Evolutionary conservation across 495 filamentous ascomycete genomes (phyloP).

Genomic region (Xylaria acuta): DNA sequence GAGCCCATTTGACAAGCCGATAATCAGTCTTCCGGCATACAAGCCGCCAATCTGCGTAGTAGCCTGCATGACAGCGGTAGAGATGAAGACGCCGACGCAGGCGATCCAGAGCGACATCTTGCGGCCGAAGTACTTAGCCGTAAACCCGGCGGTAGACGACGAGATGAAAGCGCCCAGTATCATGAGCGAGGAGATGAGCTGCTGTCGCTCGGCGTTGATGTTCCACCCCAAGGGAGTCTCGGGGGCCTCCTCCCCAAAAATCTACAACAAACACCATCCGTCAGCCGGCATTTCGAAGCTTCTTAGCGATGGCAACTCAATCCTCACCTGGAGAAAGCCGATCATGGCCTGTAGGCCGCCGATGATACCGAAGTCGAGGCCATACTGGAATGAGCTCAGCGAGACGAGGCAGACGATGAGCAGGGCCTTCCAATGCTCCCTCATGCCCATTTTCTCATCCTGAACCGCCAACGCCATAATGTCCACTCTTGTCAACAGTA

Average conservation of each 20-base stretch:
- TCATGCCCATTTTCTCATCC: slow-evolving; percentile 36
- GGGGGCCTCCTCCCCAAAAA: slow-evolving; percentile 51
- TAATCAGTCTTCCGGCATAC: slow-evolving; percentile 62
- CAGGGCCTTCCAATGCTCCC: slow-evolving; percentile 49
- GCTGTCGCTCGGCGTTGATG: slow-evolving; percentile 58
- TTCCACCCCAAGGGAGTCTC: slow-evolving; percentile 59
- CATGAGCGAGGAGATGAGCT: slow-evolving; percentile 65
- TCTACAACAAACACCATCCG: slow-evolving; percentile 28
- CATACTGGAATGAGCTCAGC: slow-evolving; percentile 67
- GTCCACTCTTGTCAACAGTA: background rate
- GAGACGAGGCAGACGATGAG: slow-evolving; percentile 55
- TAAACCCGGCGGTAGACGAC: slow-evolving; percentile 59
- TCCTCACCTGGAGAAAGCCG: slow-evolving; percentile 60
- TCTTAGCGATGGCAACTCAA: background rate
- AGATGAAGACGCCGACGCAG: slow-evolving; percentile 53
- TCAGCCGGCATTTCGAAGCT: slow-evolving; percentile 19
- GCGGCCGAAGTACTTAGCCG: slow-evolving; percentile 55
- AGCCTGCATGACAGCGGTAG: slow-evolving; percentile 65
- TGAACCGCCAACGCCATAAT: slow-evolving; percentile 34
- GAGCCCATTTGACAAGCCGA: slow-evolving; percentile 63
- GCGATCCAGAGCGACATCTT: slow-evolving; percentile 58
- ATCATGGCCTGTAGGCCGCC: slow-evolving; percentile 67
- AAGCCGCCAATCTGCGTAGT: slow-evolving; percentile 58
- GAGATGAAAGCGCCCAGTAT: slow-evolving; percentile 65
- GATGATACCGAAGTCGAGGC: slow-evolving; percentile 66